Percentiles rank a stretch among this genome's conserved stretches.
Conservation (phyloP, 2,329 filamentous ascomycete genomes). For the Cladorrhinum sp. region DNA sequence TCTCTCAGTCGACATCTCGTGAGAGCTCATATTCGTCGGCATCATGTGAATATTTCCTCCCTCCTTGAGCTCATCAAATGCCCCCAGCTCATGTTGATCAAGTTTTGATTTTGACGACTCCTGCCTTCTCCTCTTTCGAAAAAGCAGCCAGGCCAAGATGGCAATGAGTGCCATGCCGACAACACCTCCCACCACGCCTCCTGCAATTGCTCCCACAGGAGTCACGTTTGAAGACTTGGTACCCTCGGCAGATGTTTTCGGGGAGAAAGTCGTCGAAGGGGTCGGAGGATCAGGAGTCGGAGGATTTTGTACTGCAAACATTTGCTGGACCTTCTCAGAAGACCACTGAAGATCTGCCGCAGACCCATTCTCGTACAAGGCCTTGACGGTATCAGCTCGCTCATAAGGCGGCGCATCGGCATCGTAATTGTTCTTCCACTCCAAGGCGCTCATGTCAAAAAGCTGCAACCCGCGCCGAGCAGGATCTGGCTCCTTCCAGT, state of each 20-base stretch:
- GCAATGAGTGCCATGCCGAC: not conserved
- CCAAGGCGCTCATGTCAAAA: not conserved
- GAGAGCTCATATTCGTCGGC: not conserved
- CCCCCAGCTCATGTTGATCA: not conserved
- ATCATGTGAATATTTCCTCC: not conserved
- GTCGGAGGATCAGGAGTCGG: not conserved
- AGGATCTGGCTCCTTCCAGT: not conserved
- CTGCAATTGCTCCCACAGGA: not conserved
- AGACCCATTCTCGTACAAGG: not conserved
- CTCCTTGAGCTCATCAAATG: not conserved
- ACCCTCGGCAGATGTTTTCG: not conserved
- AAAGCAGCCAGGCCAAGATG: not conserved
- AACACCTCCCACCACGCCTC: not conserved
- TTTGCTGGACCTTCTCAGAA: not conserved
- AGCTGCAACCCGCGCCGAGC: not conserved
- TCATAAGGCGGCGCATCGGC: not conserved
- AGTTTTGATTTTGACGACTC: not conserved
- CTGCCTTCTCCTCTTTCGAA: not conserved
- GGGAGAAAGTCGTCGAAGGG: not conserved
- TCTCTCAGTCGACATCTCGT: not conserved
- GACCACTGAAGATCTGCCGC: not conserved
- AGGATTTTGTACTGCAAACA: not conserved
- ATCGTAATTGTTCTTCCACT: not conserved
- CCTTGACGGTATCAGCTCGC: not conserved
- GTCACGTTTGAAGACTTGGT: not conserved